Evolutionary conservation across 129 eudicot genomes (phyloP), one percentile per base, ranked within the genome.

Genomic region (Arctium lappa): DNA sequence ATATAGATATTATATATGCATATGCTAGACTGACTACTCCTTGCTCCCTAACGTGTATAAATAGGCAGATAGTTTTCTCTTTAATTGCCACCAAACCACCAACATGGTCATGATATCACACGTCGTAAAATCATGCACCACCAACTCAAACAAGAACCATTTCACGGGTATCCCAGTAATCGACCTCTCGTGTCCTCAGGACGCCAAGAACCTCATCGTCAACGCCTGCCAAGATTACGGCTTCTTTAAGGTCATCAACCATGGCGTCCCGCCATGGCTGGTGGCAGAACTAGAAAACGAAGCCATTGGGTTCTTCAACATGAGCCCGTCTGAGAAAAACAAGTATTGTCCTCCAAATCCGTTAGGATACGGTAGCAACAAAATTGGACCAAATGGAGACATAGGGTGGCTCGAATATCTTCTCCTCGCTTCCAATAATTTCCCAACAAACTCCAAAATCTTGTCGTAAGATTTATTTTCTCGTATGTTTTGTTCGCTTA

Each of bases 351-450:
- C 91, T 31, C 80, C 91, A 2, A 81, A 73, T 18, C 92, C 92
- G 11, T 83, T 85, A 0, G 92, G 94, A 39, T 91, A 91, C 30
- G 88, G 92, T 0, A 80, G 56, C 63, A 88, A 91, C 71, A 85
- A 10, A 29, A 91, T 91, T 73, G 94, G 94, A 48, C 80, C 50
- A 0, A 91, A 87, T 76, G 94, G 94, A 33, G 94, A 91, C 42
- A 78, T 85, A 27, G 94, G 94, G 11, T 85, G 92, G 91, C 38
- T 91, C 42, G 94, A 91, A 27, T 91, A 89, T 72, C 94, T 91
- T 70, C 94, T 91, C 60, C 84, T 89, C 30, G 46, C 69, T 31
- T 79, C 91, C 76, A 86, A 53, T 46, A 37, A 81, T 81, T 39
- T 80, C 76, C 83, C 85, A 0, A 74, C 62, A 4, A 77, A 86